Conservation (phyloP, 1,284 basidiomycete genomes). For the Gymnopus androsaceus region DNA sequence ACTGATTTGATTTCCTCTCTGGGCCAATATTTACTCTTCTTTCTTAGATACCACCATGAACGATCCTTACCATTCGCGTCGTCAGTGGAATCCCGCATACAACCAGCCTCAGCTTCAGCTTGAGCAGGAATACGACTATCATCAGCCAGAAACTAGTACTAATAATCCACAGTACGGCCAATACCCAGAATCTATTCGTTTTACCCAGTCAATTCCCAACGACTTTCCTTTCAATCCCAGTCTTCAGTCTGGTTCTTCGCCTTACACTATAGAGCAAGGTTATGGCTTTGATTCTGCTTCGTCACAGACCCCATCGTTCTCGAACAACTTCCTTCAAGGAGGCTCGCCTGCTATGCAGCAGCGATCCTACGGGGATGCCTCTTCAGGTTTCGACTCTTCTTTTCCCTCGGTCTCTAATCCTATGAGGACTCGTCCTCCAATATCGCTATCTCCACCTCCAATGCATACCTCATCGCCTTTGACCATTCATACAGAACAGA, state of each 20-base stretch:
- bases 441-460: conserved; percentile 5
- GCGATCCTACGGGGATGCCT: background rate
- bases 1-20: background rate
- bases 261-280: background rate
- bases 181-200: conserved; percentile 24
- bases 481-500: conserved; percentile 19
- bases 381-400: background rate
- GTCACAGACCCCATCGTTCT: conserved; percentile 4
- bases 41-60: conserved; percentile 29
- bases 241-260: background rate
- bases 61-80: conserved; percentile 33
- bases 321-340: background rate
- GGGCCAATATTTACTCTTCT: background rate
- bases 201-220: conserved; percentile 16
- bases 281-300: background rate
- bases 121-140: conserved; percentile 37
- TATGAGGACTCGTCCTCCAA: background rate
- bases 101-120: conserved; percentile 37
- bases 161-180: conserved; percentile 16
- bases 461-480: background rate
- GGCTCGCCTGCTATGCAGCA: conserved; percentile 4
- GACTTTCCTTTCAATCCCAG: conserved; percentile 4
- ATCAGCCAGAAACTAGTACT: conserved; percentile 21
- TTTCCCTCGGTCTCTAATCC: background rate
- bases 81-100: conserved; percentile 21